phyloP scores from a whole-genome alignment of 2,329 filamentous ascomycete genomes.

The Ustulina deusta region DNA sequence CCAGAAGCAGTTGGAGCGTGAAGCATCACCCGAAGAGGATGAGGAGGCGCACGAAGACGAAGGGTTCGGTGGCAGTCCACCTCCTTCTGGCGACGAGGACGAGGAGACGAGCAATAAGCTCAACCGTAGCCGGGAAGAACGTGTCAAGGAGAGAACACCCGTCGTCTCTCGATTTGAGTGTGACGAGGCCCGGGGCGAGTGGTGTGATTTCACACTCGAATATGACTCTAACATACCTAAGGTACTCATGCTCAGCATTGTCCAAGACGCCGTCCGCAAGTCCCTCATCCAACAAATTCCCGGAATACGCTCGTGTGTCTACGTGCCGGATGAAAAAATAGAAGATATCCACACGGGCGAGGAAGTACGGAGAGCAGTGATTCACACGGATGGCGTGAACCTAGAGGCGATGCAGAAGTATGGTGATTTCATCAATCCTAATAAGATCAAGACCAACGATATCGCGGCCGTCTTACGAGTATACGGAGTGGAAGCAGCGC shows the following conservation, averaged over 20 bases:
- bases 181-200: slow-evolving; percentile 77
- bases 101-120: slow-evolving; percentile 54
- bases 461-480: slow-evolving; percentile 84
- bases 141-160: slow-evolving; percentile 71
- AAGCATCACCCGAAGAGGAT: slow-evolving; percentile 67
- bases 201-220: slow-evolving; percentile 85
- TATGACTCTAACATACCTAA: slow-evolving; percentile 87
- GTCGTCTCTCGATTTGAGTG: slow-evolving; percentile 84
- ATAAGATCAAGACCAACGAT: slow-evolving; percentile 91
- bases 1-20: slow-evolving; percentile 70
- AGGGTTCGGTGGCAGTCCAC: slow-evolving; percentile 63
- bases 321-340: slow-evolving; percentile 70
- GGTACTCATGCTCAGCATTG: slow-evolving; percentile 90
- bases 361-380: slow-evolving; percentile 64
- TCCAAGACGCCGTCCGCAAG: slow-evolving; percentile 82
- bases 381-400: slow-evolving; percentile 89
- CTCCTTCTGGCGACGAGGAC: slow-evolving; percentile 55
- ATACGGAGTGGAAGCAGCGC: slow-evolving; percentile 94
- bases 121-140: slow-evolving; percentile 67
- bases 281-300: slow-evolving; percentile 89
- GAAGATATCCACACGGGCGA: slow-evolving; percentile 62
- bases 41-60: slow-evolving; percentile 70
- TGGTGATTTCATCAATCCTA: slow-evolving; percentile 84
- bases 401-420: slow-evolving; percentile 91
- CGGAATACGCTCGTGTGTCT: slow-evolving; percentile 78